A percentile compares a stretch with the other conserved stretches of the same genome.
These are phyloP conservation scores for Albugo laibachii DNA, from an alignment of 352 stramenopile genomes.

Conservation along the genomic window DNA sequence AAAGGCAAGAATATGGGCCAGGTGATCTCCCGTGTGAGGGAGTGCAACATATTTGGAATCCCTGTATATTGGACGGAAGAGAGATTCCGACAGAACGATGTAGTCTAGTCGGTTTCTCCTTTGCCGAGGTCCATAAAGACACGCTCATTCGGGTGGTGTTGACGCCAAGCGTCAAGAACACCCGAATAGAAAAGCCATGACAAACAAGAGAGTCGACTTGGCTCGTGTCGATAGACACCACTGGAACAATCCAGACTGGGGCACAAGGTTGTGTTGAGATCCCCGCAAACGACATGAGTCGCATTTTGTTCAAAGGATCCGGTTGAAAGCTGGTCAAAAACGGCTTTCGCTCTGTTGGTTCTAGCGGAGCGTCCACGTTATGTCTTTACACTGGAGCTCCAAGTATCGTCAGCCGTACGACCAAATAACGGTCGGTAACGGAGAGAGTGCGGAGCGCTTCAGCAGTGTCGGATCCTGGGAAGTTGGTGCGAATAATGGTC, in stretches of 20 bases:
- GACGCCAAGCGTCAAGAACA: conserved; percentile 8
- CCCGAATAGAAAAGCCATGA: conserved; percentile 3
- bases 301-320: background rate
- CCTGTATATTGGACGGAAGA: too few species aligned
- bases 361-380: conserved; percentile 6
- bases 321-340: background rate
- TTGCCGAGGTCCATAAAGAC: conserved; percentile 1
- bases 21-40: too few species aligned
- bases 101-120: conserved; percentile 10
- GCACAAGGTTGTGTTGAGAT: conserved; percentile 6
- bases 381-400: background rate
- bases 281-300: conserved; percentile 6
- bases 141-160: conserved; percentile 1
- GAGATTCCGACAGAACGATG: too few species aligned
- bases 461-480: too few species aligned
- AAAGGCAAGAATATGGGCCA: too few species aligned
- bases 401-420: too few species aligned
- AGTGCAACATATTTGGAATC: too few species aligned
- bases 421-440: too few species aligned
- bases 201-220: background rate
- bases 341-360: background rate
- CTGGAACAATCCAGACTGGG: background rate
- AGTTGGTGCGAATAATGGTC: too few species aligned
- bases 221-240: background rate
- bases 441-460: too few species aligned